Percentiles rank a stretch among this genome's conserved stretches.
Evolutionary conservation across 768 basidiomycete species (phyloP).

Genomic region (Sporobolomyces pararoseus): DNA sequence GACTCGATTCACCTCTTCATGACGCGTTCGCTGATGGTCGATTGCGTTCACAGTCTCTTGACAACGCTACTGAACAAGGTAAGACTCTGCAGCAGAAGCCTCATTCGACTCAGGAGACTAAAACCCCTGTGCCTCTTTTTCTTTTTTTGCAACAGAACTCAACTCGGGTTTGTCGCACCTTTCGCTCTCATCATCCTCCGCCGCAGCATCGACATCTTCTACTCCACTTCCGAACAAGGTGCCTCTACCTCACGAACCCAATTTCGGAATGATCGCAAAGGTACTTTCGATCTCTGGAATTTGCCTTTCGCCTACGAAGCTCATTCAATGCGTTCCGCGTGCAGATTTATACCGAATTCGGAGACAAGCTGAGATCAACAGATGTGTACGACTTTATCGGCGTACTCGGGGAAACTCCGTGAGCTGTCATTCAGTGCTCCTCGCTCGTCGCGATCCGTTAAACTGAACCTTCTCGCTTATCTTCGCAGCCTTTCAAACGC

Average conservation of each 20-base stretch:
- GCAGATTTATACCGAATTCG: slow-evolving; percentile 38
- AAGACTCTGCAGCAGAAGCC: too few relatives aligned
- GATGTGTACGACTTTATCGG: slow-evolving; percentile 44
- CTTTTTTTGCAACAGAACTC: slow-evolving; percentile 6
- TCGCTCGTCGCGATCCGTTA: neutral
- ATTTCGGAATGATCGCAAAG: slow-evolving; percentile 41
- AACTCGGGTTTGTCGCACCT: slow-evolving; percentile 20
- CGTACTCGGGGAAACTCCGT: slow-evolving; percentile 41
- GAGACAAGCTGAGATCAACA: slow-evolving; percentile 35
- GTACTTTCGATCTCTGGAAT: slow-evolving; percentile 9
- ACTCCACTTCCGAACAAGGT: slow-evolving; percentile 15
- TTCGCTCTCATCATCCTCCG: neutral
- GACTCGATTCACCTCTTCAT: neutral
- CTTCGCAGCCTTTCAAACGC: slow-evolving; percentile 13
- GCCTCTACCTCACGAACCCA: slow-evolving; percentile 31
- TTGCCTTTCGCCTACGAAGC: neutral
- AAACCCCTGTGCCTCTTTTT: too few relatives aligned
- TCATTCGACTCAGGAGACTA: too few relatives aligned
- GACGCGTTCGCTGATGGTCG: neutral
- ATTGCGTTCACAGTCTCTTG: slow-evolving; percentile 18
- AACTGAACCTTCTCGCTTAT: neutral
- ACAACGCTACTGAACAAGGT: slow-evolving; percentile 13
- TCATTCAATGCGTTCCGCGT: neutral
- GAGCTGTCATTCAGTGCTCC: neutral
- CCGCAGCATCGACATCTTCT: neutral